These are phyloP conservation scores for Plectosphaerella plurivora DNA, from an alignment of 2,329 filamentous ascomycete species.

Conservation along the genomic window DNA sequence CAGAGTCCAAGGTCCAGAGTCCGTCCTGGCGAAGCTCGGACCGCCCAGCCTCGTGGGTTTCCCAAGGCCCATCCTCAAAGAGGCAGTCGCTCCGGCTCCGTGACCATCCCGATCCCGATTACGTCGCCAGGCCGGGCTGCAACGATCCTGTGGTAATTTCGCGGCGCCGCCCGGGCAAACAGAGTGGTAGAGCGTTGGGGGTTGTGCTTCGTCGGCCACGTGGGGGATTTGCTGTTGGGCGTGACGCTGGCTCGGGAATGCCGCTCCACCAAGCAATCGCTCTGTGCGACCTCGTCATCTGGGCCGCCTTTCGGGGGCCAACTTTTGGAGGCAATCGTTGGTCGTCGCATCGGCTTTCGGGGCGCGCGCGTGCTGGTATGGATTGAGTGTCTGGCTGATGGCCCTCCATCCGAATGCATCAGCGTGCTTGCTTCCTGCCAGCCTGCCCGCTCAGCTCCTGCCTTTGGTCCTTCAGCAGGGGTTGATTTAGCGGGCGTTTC, in stretches of 20 bases:
- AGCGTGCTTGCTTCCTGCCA: constrained; percentile 16
- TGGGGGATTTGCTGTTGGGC: neutral
- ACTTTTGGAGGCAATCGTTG: neutral
- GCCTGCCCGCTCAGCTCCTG: too few species aligned
- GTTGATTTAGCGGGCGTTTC: constrained; percentile 12
- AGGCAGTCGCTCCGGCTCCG: neutral
- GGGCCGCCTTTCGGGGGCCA: neutral
- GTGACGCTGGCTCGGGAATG: neutral
- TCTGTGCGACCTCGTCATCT: neutral
- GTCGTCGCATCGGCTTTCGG: neutral
- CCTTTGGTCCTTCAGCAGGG: neutral
- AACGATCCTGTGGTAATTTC: neutral
- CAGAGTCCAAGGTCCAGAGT: too few species aligned
- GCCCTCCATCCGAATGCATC: neutral
- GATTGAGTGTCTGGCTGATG: too few species aligned
- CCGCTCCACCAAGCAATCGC: neutral
- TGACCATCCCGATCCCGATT: neutral
- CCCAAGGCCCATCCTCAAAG: neutral
- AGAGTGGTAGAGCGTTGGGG: neutral
- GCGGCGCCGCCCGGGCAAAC: neutral
- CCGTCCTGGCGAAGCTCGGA: too few species aligned
- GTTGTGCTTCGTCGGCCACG: neutral
- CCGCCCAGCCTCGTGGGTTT: neutral
- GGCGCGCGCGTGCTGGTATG: neutral
- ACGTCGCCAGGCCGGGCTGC: neutral